Evolutionary conservation across 495 filamentous ascomycete genomes (phyloP), one percentile per base, ranked within the genome.

Genomic region (Penicillium canariense): DNA sequence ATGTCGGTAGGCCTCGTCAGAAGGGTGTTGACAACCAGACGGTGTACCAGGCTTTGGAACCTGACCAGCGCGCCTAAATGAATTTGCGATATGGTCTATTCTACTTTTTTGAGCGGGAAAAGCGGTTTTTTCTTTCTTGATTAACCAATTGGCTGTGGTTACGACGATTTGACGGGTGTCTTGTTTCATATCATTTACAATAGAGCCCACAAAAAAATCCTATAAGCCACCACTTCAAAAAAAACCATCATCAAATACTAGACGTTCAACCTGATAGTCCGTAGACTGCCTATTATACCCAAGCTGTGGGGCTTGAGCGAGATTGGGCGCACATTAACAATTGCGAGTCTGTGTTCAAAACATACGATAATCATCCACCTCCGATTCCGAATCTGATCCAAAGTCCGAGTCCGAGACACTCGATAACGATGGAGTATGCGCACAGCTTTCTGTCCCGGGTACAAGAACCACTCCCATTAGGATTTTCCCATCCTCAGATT

Each of bases 11-110:
- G 14, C 65, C 71, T n/a, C 68, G 65, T 30, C 75, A 83, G 68
- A 69, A 73, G 62, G 66, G 62, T 10, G 59, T 66, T 17, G 68
- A 69, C 34, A 68, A 68, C 48, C 61, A 75, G 49, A 70, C 65
- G 23, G 60, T 66, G 38, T 84, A 70, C 62, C 65, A 76, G 54
- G 58, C 52, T 20, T 55, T 85, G 60, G 65, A 74, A 46, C 50
- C 54, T 9, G 78, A 83, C 52, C 74, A 80, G 68, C 60, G 65
- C 22, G 70, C 65, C 43, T 77, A 71, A 55, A 48, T 32, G 54
- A 42, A 27, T 6, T 12, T 39, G n/a, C 23, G 50, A 23, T 15
- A 22, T 42, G 2, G 17, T 0, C 26, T 31, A 22, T 45, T 20
- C 34, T 20, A 30, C 15, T 22, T 42, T 20, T 57, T 52, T 50